phyloP scores from a whole-genome alignment of 495 filamentous ascomycete genomes.

The Lineolata rhizophorae region DNA sequence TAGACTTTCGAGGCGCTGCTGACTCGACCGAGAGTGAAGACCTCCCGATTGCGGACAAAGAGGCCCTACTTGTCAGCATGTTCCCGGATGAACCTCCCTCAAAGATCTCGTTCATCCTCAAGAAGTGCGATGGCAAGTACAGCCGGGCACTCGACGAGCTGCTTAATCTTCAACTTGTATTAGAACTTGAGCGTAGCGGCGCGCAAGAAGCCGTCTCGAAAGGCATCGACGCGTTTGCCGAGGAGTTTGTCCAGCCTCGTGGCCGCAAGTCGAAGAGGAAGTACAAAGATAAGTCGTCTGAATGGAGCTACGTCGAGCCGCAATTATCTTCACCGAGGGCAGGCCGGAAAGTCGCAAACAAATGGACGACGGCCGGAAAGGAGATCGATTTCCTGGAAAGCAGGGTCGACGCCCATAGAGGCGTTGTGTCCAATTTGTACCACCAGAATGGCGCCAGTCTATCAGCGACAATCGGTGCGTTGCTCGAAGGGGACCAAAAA shows the following conservation, averaged over 20 bases:
- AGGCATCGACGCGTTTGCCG: constrained; percentile 69
- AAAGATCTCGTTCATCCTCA: constrained; percentile 36
- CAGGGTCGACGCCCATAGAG: constrained; percentile 24
- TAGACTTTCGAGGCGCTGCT: no score
- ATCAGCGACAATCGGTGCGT: constrained; percentile 27
- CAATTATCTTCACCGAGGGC: neutral
- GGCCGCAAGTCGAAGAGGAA: constrained; percentile 25
- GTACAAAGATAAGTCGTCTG: constrained; percentile 13
- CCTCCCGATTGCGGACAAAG: no score
- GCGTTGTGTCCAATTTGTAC: constrained; percentile 35
- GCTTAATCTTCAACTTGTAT: constrained; percentile 50
- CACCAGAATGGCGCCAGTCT: constrained; percentile 38
- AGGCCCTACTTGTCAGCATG: no score
- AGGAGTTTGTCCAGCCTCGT: constrained; percentile 21
- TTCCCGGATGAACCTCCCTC: constrained; percentile 49
- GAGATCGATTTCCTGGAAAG: constrained; percentile 38
- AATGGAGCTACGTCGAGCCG: constrained; percentile 4
- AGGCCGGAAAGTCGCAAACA: constrained; percentile 21
- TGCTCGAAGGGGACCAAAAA: no score
- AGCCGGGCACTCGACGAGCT: constrained; percentile 61
- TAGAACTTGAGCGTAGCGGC: constrained; percentile 25
- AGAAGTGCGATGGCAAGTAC: constrained; percentile 38
- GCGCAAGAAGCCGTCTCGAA: constrained; percentile 30
- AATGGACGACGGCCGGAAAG: constrained; percentile 31
- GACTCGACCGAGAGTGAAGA: no score